Conservation (phyloP, 2,329 filamentous ascomycete genomes). For the Penicillium sp. region DNA sequence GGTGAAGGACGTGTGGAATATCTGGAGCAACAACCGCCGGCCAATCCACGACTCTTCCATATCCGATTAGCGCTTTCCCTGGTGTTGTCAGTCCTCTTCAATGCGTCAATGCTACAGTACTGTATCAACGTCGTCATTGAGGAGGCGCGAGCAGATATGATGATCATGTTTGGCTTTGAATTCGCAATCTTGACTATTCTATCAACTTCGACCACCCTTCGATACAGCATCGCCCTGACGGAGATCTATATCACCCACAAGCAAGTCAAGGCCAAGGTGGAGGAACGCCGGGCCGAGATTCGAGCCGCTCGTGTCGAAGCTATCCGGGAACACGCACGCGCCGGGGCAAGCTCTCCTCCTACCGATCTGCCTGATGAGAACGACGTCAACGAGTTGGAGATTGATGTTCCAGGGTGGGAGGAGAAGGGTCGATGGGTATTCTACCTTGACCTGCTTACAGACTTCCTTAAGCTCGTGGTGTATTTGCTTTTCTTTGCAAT, state of each 20-base stretch:
- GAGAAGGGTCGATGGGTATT: conserved; percentile 93
- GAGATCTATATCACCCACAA: conserved; percentile 77
- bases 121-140: conserved; percentile 81
- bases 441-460: conserved; percentile 82
- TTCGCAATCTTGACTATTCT: conserved; percentile 85
- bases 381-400: conserved; percentile 88
- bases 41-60: conserved; percentile 88
- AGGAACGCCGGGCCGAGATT: conserved; percentile 72
- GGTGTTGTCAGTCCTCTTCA: conserved; percentile 77
- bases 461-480: conserved; percentile 87
- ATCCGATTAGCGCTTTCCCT: conserved; percentile 79
- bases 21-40: conserved; percentile 91
- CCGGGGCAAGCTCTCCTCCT: conserved; percentile 43
- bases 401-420: conserved; percentile 95
- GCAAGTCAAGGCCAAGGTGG: conserved; percentile 73
- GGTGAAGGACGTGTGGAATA: conserved; percentile 92
- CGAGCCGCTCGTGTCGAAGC: conserved; percentile 59
- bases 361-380: conserved; percentile 67
- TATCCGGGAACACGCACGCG: conserved; percentile 45
- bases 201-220: conserved; percentile 76
- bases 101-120: conserved; percentile 80
- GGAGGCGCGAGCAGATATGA: conserved; percentile 93
- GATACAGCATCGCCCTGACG: conserved; percentile 78
- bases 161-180: conserved; percentile 99
- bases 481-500: conserved; percentile 94